A percentile compares a stretch with the other conserved stretches of the same genome.
Conservation (phyloP, 2,329 filamentous ascomycete species). For the Monilinia fructigena region DNA sequence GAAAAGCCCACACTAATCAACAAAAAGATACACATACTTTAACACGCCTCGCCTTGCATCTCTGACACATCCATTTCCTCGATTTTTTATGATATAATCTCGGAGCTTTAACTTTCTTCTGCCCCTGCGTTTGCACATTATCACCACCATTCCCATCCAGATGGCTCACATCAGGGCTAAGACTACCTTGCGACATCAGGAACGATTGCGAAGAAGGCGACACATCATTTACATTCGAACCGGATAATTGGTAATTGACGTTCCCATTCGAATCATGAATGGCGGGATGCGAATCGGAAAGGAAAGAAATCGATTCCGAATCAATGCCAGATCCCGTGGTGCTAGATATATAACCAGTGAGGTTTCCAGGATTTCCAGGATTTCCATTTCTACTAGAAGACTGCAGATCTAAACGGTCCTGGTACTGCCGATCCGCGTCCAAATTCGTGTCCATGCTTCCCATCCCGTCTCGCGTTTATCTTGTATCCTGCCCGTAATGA, state of each 20-base stretch:
- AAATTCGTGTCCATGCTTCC: slow-evolving; percentile 7
- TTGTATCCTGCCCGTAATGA: neutral
- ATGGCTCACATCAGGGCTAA: slow-evolving; percentile 5
- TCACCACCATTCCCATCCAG: neutral
- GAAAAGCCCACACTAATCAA: neutral
- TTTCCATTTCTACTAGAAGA: neutral
- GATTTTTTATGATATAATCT: slow-evolving; percentile 41
- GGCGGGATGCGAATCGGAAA: neutral
- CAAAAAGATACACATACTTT: slow-evolving; percentile 35
- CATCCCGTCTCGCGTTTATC: slow-evolving; percentile 10
- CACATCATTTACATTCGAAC: neutral
- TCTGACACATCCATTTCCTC: slow-evolving; percentile 37
- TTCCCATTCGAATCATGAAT: neutral
- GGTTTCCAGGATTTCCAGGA: too few relatives aligned
- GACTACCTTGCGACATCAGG: neutral
- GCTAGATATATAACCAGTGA: neutral
- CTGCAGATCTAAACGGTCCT: neutral
- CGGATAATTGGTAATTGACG: neutral
- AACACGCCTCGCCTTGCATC: slow-evolving; percentile 39
- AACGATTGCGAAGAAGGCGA: slow-evolving; percentile 2
- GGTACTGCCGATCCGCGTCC: slow-evolving; percentile 7
- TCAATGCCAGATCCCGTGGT: neutral
- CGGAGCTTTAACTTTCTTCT: slow-evolving; percentile 24
- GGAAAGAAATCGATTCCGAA: neutral
- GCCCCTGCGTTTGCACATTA: neutral